Base-by-base conservation (phyloP, 768 basidiomycete species). In the Tulasnella calospora region DNA sequence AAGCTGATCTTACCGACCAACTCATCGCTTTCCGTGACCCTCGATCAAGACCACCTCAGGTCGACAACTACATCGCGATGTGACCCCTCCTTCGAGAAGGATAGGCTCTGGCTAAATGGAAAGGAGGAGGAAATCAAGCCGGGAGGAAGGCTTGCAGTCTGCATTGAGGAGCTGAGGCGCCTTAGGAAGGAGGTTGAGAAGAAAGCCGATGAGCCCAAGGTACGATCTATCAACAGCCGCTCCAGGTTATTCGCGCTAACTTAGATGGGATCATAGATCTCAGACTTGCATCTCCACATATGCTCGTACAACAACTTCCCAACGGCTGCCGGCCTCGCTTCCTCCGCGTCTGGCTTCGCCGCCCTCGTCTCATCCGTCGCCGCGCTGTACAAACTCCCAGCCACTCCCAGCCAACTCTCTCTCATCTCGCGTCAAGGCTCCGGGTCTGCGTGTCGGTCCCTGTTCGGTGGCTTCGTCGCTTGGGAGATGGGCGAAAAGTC, bases 261-360 rank as follows among this genome's bases (percentile, higher is more conserved):
- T 78, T 21, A 19, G 40, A 35, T 21, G 13, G 41, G 78, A 33
- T 35, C 47, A 38, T 81, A 94, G 92, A 84, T 96, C 47, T 93
- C 95, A 0, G 81, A 86, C 21, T 93, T 86, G 84, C 86, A 88
- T 23, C 89, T 99, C 5, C 96, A 95, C 86, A 95, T 99, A 82
- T 90, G 90, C 78, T 99, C 97, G 9, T 92, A 90, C 86, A 99
- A 99, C 89, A 99, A 99, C 87, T 99, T 99, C 88, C 98, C 98
- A 40, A 99, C 98, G 19, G 98, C 98, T 19, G 98, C 98, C 0
- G 98, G 98, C 5, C 91, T 99, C 69, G 98, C 98, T 0, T 98
- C 96, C 0, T 98, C 96, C 44, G 98, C 98, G 0, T 94, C 96
- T 0, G 98, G 98, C 21, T 96, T 99, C 82, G 97, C 98, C 5